These are phyloP conservation scores for Krasilnikovozyma curviuscula DNA, from an alignment of 768 basidiomycete genomes.

Conservation along the genomic window DNA sequence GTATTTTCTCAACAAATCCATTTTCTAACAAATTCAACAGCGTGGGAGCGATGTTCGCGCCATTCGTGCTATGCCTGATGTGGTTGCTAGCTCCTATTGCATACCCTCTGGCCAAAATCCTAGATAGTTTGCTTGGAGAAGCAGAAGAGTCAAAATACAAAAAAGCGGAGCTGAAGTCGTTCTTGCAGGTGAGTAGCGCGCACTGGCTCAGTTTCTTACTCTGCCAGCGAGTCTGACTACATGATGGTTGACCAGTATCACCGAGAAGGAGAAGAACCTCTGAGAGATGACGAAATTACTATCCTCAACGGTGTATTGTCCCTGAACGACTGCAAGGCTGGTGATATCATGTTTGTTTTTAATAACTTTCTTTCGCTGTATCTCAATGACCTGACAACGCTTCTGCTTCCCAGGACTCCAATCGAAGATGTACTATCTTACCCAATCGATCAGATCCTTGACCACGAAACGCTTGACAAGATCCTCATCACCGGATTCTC, in stretches of 20 bases:
- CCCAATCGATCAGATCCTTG: conserved; percentile 53
- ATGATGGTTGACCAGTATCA: too few relatives aligned
- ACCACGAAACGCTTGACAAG: conserved; percentile 56
- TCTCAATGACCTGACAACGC: too few relatives aligned
- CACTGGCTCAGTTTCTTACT: too few relatives aligned
- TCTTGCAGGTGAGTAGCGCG: conserved; percentile 30
- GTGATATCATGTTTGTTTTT: conserved; percentile 43
- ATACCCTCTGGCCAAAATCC: conserved; percentile 46
- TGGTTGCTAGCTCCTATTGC: conserved; percentile 57
- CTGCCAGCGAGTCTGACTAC: too few relatives aligned
- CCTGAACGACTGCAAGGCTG: conserved; percentile 33
- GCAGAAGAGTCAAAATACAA: conserved; percentile 33
- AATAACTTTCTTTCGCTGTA: not conserved
- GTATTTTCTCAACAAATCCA: not conserved
- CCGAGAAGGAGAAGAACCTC: conserved; percentile 24
- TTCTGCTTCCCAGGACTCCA: not conserved
- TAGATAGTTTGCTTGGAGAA: conserved; percentile 61
- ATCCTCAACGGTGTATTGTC: conserved; percentile 28
- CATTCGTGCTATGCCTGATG: conserved; percentile 35
- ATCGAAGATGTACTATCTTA: conserved; percentile 62
- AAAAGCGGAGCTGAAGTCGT: conserved; percentile 29
- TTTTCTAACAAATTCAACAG: too few relatives aligned
- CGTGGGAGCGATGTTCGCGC: not conserved
- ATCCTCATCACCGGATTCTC: conserved; percentile 56
- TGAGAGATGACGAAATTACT: conserved; percentile 28